Base-by-base conservation (phyloP, 495 filamentous ascomycete species). In the Aspergillus funiculosus region DNA sequence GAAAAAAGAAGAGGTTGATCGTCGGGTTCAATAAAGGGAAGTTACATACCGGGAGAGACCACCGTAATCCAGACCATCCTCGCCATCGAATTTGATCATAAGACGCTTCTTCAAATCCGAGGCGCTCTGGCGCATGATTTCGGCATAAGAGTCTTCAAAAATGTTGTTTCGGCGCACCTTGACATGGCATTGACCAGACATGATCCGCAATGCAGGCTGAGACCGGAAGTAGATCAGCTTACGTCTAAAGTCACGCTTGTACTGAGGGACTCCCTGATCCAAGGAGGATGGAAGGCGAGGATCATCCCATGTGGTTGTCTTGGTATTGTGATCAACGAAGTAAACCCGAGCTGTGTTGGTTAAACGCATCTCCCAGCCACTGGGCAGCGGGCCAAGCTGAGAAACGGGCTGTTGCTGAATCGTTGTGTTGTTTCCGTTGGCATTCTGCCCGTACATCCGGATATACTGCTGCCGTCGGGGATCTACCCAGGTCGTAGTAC, bases 241-340 rank as follows among this genome's bases (percentile, higher is more conserved):
- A 53, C 92, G 79, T 57, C 92, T 76, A 76, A 98, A 98, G 64
- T 98, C 92, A 58, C 92, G 87, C 80, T 98, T 98, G 73, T 98
- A 98, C 67, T 98, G 92, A 14, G 92, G 92, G 18, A 98, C 92
- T 50, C 95, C 95, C 73, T 98, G 92, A 59, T 98, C 92, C 48
- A 98, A 72, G 2, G 94, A 97, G 6, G 91, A 96, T 35, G 92
- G 92, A 50, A 98, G 70, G 46, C 92, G 81, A 15, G 92, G 92
- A 57, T 98, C 92, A 58, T 98, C 92, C 92, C 92, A 98, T n/a
- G 92, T 98, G 9, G 92, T 98, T 0, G 92, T 98, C 74, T 98
- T 98, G 48, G 92, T 98, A 62, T 98, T 98, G 72, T 98, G 92
- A 59, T 98, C 92, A 25, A 98, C 92, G 60, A 98, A 98, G 66